Evolutionary conservation across 1,139 yeast genomes (phyloP).

Genomic region (Blastobotrys serpentis): DNA sequence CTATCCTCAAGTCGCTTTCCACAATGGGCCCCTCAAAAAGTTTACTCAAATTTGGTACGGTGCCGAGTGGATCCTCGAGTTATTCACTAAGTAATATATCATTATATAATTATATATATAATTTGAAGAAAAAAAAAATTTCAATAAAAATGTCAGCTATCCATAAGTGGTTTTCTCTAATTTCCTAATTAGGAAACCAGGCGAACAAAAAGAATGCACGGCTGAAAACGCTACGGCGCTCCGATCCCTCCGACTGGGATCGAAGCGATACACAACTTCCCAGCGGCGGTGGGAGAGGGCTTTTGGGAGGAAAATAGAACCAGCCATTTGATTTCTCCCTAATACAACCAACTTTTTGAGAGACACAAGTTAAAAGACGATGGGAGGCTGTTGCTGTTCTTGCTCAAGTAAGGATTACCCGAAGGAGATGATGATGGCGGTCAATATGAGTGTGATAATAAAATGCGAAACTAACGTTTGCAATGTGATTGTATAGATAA

Average conservation of each 20-base stretch:
- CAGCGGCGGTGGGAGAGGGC: background rate
- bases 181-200: too few species aligned
- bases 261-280: too few species aligned
- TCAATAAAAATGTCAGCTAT: too few species aligned
- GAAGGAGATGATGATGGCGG: background rate
- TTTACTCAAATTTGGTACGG: conserved; percentile 48
- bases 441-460: too few species aligned
- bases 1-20: conserved; percentile 49
- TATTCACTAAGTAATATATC: conserved; percentile 19
- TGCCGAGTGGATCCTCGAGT: conserved; percentile 36
- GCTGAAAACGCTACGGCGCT: too few species aligned
- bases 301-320: conserved; percentile 6
- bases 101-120: too few species aligned
- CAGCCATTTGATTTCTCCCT: conserved; percentile 12
- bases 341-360: background rate
- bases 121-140: too few species aligned
- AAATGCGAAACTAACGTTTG: too few species aligned
- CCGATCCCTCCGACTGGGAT: too few species aligned
- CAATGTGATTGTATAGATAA: conserved; percentile 1
- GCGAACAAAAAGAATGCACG: too few species aligned
- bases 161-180: too few species aligned
- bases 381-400: conserved; percentile 22
- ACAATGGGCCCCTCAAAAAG: conserved; percentile 45
- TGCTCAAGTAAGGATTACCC: conserved; percentile 12
- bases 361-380: too few species aligned